Conservation (phyloP, 108 stramenopile genomes). For the Cyclotella kingstonii region DNA sequence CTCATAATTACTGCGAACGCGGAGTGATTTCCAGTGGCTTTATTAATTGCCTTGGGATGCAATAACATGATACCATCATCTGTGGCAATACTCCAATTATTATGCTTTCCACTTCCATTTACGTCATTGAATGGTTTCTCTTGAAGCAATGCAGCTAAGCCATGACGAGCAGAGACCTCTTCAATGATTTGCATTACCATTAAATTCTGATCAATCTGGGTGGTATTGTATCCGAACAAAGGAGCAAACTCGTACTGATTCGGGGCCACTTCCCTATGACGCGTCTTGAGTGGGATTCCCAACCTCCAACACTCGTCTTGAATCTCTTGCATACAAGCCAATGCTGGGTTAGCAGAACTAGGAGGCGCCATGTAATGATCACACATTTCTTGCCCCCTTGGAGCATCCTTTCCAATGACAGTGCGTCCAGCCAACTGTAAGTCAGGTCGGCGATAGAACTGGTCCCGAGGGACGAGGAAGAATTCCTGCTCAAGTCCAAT, state of each 20-base stretch:
- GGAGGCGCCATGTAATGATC: constrained; percentile 95
- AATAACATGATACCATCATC: constrained; percentile 81
- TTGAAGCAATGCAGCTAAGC: constrained; percentile 91
- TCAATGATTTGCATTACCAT: constrained; percentile 97
- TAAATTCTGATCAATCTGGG: constrained; percentile 93
- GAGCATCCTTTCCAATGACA: constrained; percentile 89
- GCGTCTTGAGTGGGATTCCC: constrained; percentile 90
- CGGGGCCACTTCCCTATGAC: constrained; percentile 96
- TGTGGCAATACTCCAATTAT: constrained; percentile 94
- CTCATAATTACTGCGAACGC: constrained; percentile 93
- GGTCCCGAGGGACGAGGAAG: constrained; percentile 91
- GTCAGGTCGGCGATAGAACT: constrained; percentile 91
- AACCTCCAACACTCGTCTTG: constrained; percentile 88
- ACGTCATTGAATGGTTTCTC: constrained; percentile 97
- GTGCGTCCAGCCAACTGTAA: constrained; percentile 92
- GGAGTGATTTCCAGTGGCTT: constrained; percentile 65
- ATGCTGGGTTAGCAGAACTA: constrained; percentile 71
- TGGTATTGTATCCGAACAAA: constrained; percentile 86
- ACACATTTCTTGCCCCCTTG: constrained; percentile 94
- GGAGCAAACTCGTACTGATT: constrained; percentile 96
- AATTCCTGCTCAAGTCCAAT: constrained; percentile 97
- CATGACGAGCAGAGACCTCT: constrained; percentile 88
- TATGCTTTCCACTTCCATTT: constrained; percentile 97
- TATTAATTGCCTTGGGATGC: constrained; percentile 58
- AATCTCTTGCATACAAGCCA: constrained; percentile 92